Conservation (phyloP, 345 rosid species). For the Populus euphratica region DNA sequence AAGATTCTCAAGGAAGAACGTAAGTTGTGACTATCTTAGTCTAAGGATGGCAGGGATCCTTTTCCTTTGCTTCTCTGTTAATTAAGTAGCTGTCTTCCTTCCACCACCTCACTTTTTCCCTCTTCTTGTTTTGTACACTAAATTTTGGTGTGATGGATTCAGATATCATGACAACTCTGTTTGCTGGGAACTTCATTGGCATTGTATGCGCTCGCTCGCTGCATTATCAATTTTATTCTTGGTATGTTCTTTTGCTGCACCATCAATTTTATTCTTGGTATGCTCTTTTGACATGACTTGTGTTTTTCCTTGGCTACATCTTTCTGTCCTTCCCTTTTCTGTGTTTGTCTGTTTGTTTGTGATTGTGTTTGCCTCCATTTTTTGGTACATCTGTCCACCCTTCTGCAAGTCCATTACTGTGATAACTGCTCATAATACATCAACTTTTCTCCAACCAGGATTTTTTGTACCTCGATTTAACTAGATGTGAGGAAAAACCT, state of each 20-base stretch:
- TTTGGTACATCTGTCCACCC: too few species aligned
- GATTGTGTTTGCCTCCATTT: too few species aligned
- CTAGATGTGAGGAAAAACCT: too few species aligned
- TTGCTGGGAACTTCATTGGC: slow-evolving; percentile 88
- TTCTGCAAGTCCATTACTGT: too few species aligned
- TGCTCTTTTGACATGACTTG: not conserved
- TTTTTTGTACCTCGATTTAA: too few species aligned
- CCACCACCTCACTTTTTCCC: not conserved
- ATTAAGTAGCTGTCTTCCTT: not conserved
- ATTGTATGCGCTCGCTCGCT: slow-evolving; percentile 83
- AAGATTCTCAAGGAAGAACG: slow-evolving; percentile 58
- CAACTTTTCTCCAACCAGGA: too few species aligned
- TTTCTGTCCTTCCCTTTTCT: not conserved
- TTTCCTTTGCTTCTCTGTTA: not conserved
- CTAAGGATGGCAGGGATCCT: not conserved
- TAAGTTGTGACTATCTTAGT: slow-evolving; percentile 32
- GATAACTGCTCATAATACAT: too few species aligned
- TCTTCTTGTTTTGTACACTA: slow-evolving; percentile 14
- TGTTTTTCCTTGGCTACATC: not conserved
- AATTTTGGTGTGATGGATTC: slow-evolving; percentile 23
- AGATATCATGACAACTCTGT: slow-evolving; percentile 75
- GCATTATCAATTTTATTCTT: slow-evolving; percentile 95
- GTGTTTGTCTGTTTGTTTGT: too few species aligned
- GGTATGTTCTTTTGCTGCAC: slow-evolving; percentile 63
- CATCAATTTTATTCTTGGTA: slow-evolving; percentile 97